Evolutionary conservation across 1,284 basidiomycete species (phyloP), one percentile per base, ranked within the genome.

Genomic region (Naganishia cerealis): DNA sequence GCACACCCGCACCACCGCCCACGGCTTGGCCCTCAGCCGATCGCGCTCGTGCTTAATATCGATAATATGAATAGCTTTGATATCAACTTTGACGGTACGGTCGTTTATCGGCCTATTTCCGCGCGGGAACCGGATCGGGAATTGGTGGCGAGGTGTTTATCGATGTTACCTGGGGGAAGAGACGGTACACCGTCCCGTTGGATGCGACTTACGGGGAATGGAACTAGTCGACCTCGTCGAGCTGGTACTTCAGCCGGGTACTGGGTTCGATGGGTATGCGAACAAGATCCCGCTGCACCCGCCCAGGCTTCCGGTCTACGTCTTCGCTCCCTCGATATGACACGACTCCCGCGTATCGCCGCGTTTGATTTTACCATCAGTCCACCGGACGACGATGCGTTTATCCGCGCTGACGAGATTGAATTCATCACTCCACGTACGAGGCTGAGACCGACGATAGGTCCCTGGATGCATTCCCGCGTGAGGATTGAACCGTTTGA

Each of bases 61-160:
- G 69, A 70, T 53, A 70, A 70, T 43, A 39, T 59, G 26, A 70
- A 68, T 42, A 70, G 69, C 48, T 70, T 70, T 40, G 69, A 70
- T 29, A 48, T 70, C 33, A 67, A 66, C 29, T 66, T 70, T 46
- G 67, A 70, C 53, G 69, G 69, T 4, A 66, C 55, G 43, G 54
- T 70, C 61, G 52, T 70, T 52, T 70, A 65, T 43, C 66, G 69
- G 8, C 69, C 69, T 10, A 67, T 66, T 39, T 61, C 66, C 10
- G 42, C 56, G 6, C 57, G 66, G 18, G 43, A 43, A 39, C 66
- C 65, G 18, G 67, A 68, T 56, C 48, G 55, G 0, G 69, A 70
- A 36, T 43, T 70, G 24, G 55, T 70, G 42, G 69, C 69, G 40
- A 29, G 69, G 33, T 67, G 66, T 58, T 50, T 70, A 18, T 67